Conservation (phyloP, 495 filamentous ascomycete species). For the Aspergillus incahuasiensis region DNA sequence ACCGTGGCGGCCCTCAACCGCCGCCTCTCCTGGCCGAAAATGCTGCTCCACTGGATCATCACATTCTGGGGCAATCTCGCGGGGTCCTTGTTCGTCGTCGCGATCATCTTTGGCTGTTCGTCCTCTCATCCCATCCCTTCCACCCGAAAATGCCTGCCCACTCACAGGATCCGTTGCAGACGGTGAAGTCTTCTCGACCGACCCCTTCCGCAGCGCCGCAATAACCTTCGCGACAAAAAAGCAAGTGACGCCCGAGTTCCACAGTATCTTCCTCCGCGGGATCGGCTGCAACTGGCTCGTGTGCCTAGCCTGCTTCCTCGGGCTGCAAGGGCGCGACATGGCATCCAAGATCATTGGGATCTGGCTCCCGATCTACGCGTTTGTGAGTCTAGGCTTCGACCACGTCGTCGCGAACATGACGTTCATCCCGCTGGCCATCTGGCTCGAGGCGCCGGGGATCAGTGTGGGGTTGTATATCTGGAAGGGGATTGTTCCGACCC, state of each 20-base stretch:
- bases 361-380: conserved; percentile 60
- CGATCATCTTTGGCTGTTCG: conserved; percentile 55
- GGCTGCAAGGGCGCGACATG: conserved; percentile 51
- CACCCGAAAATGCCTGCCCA: neutral
- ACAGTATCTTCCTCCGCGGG: conserved; percentile 55
- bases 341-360: conserved; percentile 56
- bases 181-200: conserved; percentile 51
- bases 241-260: conserved; percentile 52
- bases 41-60: conserved; percentile 52
- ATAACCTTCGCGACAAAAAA: conserved; percentile 51
- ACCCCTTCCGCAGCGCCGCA: conserved; percentile 45
- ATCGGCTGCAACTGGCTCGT: conserved; percentile 65
- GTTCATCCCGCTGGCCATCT: conserved; percentile 56
- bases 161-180: conserved; percentile 30
- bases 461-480: conserved; percentile 56
- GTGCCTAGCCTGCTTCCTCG: conserved; percentile 54
- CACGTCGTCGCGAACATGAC: conserved; percentile 66
- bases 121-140: conserved; percentile 5
- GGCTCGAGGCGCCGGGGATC: conserved; percentile 44
- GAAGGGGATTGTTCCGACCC: conserved; percentile 58
- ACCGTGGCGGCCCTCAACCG: conserved; percentile 51
- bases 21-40: conserved; percentile 42
- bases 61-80: conserved; percentile 58
- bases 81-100: conserved; percentile 55
- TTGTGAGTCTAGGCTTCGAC: conserved; percentile 55